phyloP scores from a whole-genome alignment of 805 yeast genomes.

The Metschnikowia dekortorum region DNA sequence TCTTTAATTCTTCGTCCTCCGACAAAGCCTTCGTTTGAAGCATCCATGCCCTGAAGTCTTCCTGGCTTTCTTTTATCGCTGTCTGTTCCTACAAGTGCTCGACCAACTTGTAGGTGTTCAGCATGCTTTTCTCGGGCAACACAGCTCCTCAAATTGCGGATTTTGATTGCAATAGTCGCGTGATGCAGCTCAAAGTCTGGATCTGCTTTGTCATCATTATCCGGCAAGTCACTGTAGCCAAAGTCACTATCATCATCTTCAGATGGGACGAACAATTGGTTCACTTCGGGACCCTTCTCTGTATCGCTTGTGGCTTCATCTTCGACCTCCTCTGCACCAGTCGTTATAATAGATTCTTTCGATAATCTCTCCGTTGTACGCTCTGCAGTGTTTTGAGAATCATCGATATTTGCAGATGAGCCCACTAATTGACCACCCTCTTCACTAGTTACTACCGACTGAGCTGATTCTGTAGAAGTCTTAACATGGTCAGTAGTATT shows the following conservation, averaged over 20 bases:
- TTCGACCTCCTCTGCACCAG: background rate
- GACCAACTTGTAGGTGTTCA: background rate
- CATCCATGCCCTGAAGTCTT: background rate
- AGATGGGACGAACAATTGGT: conserved; percentile 11
- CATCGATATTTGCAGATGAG: background rate
- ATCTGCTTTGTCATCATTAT: conserved; percentile 7
- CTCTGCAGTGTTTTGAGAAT: background rate
- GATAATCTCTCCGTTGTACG: background rate
- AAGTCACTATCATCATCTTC: conserved; percentile 10
- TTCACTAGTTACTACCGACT: background rate
- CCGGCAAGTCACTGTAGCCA: conserved; percentile 13
- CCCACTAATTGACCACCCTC: background rate
- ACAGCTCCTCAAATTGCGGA: conserved; percentile 2
- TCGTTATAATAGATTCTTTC: background rate
- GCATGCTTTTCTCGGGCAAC: background rate
- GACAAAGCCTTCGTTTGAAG: background rate
- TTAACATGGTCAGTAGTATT: background rate
- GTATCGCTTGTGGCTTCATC: background rate
- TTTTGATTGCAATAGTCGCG: background rate
- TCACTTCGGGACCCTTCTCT: conserved; percentile 1
- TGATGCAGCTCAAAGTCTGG: conserved; percentile 10
- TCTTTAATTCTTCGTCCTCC: background rate
- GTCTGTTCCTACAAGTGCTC: background rate
- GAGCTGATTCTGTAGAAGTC: background rate
- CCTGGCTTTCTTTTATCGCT: background rate